Evolutionary conservation across 345 rosid genomes (phyloP).

Genomic region (Raphanus sativus): DNA sequence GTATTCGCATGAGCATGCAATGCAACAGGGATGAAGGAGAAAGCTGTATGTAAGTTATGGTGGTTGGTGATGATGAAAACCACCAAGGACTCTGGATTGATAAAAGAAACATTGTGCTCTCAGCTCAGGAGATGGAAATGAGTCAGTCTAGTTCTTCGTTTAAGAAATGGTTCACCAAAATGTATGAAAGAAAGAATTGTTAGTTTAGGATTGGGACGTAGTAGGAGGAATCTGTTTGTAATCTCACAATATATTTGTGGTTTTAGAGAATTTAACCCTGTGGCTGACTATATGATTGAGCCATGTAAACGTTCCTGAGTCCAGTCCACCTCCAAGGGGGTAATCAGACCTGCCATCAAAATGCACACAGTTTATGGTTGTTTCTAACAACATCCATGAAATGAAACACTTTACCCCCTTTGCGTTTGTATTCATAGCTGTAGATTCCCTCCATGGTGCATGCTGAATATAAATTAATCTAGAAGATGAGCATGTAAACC

Average conservation of each 20-base stretch:
- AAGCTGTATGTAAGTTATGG: neutral
- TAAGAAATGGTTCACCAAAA: constrained; percentile 7
- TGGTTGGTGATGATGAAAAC: neutral
- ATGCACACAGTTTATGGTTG: neutral
- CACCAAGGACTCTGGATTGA: neutral
- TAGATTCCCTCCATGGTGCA: too few species aligned
- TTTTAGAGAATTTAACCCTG: constrained; percentile 34
- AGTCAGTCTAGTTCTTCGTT: neutral
- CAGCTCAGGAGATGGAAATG: constrained; percentile 6
- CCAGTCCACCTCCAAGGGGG: neutral
- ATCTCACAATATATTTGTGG: constrained; percentile 8
- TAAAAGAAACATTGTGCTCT: neutral
- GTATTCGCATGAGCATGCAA: constrained; percentile 28
- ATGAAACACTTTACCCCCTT: too few species aligned
- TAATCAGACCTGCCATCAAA: constrained; percentile 22
- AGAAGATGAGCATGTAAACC: too few species aligned
- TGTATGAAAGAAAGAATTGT: constrained; percentile 23
- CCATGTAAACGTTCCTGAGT: constrained; percentile 22
- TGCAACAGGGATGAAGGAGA: constrained; percentile 32
- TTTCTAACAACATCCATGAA: too few species aligned
- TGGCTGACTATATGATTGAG: constrained; percentile 20
- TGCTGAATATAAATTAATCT: too few species aligned
- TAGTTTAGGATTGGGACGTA: neutral
- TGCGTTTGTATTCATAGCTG: too few species aligned
- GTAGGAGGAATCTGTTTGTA: constrained; percentile 31